Evolutionary conservation across 345 rosid genomes (phyloP).

Genomic region (Pugionium cornutum): DNA sequence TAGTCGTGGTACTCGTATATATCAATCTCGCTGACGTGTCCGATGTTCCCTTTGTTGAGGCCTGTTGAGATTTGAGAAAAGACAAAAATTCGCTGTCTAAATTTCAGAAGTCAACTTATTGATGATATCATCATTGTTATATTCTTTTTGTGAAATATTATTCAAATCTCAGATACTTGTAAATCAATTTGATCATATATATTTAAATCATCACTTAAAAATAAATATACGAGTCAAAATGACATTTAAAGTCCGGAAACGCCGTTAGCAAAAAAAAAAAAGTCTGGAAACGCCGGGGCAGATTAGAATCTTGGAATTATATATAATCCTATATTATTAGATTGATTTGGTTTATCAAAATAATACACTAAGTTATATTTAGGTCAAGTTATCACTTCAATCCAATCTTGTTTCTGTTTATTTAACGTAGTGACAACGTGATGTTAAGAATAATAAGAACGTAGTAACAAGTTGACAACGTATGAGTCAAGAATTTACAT

Average conservation of each 20-base stretch:
- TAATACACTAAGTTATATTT: background rate
- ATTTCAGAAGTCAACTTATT: constrained; percentile 31
- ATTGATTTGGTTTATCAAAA: background rate
- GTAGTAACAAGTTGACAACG: too few species aligned
- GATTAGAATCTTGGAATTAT: constrained; percentile 23
- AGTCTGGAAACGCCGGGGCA: constrained; percentile 35
- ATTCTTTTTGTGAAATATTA: background rate
- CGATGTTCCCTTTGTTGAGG: constrained; percentile 21
- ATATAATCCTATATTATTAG: background rate
- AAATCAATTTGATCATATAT: constrained; percentile 12
- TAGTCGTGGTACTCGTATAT: constrained; percentile 13
- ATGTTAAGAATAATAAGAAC: background rate
- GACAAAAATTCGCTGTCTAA: constrained; percentile 18
- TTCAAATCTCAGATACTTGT: constrained; percentile 13
- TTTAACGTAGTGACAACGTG: constrained; percentile 3
- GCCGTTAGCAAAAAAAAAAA: background rate
- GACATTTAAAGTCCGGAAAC: constrained; percentile 35
- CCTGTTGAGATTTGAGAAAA: constrained; percentile 34
- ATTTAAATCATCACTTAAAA: background rate
- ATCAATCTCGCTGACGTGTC: constrained; percentile 20
- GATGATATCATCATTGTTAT: constrained; percentile 24
- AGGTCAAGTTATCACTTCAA: constrained; percentile 12
- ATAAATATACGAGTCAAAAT: constrained; percentile 1
- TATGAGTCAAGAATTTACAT: too few species aligned
- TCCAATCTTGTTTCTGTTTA: constrained; percentile 1